Evolutionary conservation across 108 stramenopile species (phyloP), one percentile per base, ranked within the genome.

Genomic region (Schizochytrium sp.): DNA sequence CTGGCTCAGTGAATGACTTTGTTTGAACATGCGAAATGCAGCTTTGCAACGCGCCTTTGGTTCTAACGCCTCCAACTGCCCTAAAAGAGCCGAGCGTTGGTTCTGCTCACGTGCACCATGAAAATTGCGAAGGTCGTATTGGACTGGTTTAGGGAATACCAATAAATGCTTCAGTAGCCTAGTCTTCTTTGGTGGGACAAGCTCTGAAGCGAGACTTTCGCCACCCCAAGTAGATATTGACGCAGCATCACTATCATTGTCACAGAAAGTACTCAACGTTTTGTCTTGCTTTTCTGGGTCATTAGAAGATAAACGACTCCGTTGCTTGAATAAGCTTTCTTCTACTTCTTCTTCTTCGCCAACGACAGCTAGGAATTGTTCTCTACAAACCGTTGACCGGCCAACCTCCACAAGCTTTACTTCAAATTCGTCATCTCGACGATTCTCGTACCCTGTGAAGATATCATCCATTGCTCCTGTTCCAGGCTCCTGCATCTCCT

Each of bases 401-500:
- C 76, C 76, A 5, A 40, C 76, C 53, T 83, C 10, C 13, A 83
- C 76, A 10, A 83, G 7, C 76, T 55, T 55, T 17, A 5, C 15
- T 40, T 83, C 76, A 38, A 83, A 55, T 5, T 83, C 76, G 28
- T 83, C 76, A 53, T 83, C 76, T 5, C 28, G 45, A 55, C 28
- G 76, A 28, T 83, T 83, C 15, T 49, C 53, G 3, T 83, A 42
- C 10, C n/a, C 40, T 53, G 76, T 83, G 47, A 83, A 83, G 50
- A 83, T n/a, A 28, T 83, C 76, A 28, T 83, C 76, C 76, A 83
- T 83, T 2, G 76, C 76, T 13, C 76, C 76, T 12, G 28, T 72
- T 42, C 72, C 72, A 41, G 15, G 72, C 7, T 5, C 72, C 41
- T 8, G 12, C 38, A 28, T 15, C 41, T 72, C 72, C 72, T 72